Base-by-base conservation (phyloP, 768 basidiomycete species). In the Suillus lakei region DNA sequence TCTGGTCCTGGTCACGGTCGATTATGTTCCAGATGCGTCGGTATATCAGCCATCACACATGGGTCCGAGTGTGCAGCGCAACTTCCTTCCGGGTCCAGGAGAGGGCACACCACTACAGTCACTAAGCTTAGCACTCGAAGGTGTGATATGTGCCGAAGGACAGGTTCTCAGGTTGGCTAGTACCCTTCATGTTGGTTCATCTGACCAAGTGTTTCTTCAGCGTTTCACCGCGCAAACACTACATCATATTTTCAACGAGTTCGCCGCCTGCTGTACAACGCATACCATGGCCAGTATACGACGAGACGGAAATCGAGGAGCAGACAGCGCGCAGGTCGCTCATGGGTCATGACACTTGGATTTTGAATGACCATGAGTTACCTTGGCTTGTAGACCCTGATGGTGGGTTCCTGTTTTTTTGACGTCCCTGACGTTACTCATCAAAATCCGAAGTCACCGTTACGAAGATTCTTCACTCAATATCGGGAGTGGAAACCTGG, bases 141-240 rank as follows among this genome's bases (percentile, higher is more conserved):
- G 94, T 2, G 92, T 95, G 36, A 84, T 95, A 64, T 86, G 87
- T 13, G 85, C 92, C 12, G 91, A 95, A 64, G 93, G 93, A 3
- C 82, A 82, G 28, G 80, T 95, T 30, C 77, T 91, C 54, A 91
- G 91, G 93, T 92, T 65, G 50, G 78, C 60, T 56, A 4, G 16
- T 41, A 63, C 21, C 48, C 44, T 46, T 59, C 66, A 48, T 48
- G n/a, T 64, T 51, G 55, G 50, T 51, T 15, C 53, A 58, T 61
- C 44, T 53, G 32, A 38, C 30, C 59, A 48, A 46, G 51, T 32
- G 16, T 36, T 68, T 30, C 60, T 61, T 64, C 65, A 95, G 93
- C 66, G 86, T 93, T 28, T 94, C 92, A 6, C 91, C 91, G 28
- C 85, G 93, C 61, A 87, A 82, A 71, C 78, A 87, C 59, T 84